phyloP scores from a whole-genome alignment of 768 basidiomycete species.

The Thelephora ganbajun region DNA sequence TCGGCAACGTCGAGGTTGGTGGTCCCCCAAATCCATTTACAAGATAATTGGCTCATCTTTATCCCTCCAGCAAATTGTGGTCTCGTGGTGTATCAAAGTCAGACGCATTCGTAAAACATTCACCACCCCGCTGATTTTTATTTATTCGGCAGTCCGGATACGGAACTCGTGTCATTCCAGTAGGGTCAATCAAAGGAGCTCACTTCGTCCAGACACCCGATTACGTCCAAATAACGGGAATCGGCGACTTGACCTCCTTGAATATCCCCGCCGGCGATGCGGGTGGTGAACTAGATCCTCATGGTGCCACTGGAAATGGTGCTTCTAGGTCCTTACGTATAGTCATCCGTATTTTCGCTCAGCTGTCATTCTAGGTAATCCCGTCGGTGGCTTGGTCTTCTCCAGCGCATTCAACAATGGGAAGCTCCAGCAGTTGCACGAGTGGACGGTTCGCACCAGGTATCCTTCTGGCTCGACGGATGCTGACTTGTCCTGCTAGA shows the following conservation, averaged over 20 bases:
- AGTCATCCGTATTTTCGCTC: background rate
- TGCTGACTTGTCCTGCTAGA: slow-evolving; percentile 23
- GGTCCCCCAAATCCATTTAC: background rate
- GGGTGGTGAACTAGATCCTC: slow-evolving; percentile 59
- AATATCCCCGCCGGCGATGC: slow-evolving; percentile 47
- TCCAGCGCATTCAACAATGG: slow-evolving; percentile 43
- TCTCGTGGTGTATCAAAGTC: slow-evolving; percentile 39
- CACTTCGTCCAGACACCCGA: slow-evolving; percentile 65
- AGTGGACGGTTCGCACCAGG: slow-evolving; percentile 49
- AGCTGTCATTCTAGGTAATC: slow-evolving; percentile 26
- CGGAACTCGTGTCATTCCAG: slow-evolving; percentile 57
- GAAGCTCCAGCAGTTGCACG: slow-evolving; percentile 39
- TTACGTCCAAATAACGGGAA: slow-evolving; percentile 58
- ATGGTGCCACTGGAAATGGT: slow-evolving; percentile 48
- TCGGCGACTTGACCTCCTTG: slow-evolving; percentile 49
- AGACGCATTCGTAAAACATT: background rate
- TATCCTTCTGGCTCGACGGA: background rate
- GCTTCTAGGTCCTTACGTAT: slow-evolving; percentile 2
- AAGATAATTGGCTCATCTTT: slow-evolving; percentile 24
- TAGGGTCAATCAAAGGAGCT: slow-evolving; percentile 52
- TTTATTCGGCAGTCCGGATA: slow-evolving; percentile 29
- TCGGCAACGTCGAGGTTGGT: slow-evolving; percentile 49
- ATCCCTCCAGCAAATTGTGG: slow-evolving; percentile 25
- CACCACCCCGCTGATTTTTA: slow-evolving; percentile 6
- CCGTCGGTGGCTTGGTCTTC: slow-evolving; percentile 59